Conservation (phyloP, 352 stramenopile genomes). For the Globisporangium splendens region DNA sequence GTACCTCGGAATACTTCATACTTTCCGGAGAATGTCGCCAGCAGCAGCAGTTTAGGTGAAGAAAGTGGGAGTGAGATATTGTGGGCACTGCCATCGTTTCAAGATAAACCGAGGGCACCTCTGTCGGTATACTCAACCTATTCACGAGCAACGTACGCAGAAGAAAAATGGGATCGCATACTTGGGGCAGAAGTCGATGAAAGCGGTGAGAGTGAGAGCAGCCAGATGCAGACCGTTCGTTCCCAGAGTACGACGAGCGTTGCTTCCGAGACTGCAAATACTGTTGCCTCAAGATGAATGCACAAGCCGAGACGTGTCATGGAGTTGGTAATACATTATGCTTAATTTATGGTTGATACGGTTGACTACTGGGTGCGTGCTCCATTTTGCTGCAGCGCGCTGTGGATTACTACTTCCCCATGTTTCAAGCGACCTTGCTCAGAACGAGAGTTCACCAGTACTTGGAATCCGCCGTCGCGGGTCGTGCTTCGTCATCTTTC, state of each 20-base stretch:
- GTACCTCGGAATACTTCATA: not conserved
- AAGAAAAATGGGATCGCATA: conserved; percentile 80
- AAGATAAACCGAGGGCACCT: conserved; percentile 11
- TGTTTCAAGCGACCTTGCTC: not conserved
- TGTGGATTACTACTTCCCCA: too few species aligned
- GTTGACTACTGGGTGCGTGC: not conserved
- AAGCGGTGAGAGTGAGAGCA: conserved; percentile 3
- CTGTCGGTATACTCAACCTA: conserved; percentile 14
- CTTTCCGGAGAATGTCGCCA: not conserved
- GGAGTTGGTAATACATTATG: conserved; percentile 12
- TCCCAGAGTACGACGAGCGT: conserved; percentile 8
- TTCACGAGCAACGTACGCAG: conserved; percentile 28
- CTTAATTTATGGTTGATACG: conserved; percentile 11
- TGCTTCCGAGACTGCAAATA: conserved; percentile 3
- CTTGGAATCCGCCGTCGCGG: conserved; percentile 24
- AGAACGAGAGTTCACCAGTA: conserved; percentile 7
- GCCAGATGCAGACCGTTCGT: conserved; percentile 7
- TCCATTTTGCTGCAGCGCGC: not conserved
- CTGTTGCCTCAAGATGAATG: conserved; percentile 3
- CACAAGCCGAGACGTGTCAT: not conserved
- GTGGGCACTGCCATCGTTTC: conserved; percentile 11
- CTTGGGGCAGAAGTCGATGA: conserved; percentile 35
- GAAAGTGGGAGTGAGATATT: conserved; percentile 13
- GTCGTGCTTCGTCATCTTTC: conserved; percentile 53
- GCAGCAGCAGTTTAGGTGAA: not conserved